phyloP scores from a whole-genome alignment of 805 yeast genomes.

The Teunomyces gatunensis region DNA sequence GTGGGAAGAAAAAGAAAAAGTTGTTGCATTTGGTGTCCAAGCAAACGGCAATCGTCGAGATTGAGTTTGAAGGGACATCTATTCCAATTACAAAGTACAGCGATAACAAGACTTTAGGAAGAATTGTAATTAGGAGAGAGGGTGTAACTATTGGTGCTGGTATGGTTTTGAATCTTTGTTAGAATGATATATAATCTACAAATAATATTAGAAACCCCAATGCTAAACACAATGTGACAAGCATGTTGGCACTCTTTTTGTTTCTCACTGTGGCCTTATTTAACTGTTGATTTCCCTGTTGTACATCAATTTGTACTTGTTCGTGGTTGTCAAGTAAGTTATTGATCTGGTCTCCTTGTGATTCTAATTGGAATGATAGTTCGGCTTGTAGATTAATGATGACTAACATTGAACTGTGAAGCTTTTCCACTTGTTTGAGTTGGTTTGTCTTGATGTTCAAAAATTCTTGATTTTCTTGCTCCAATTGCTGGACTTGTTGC shows the following conservation, averaged over 20 bases:
- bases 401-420: conserved; percentile 65
- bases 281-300: conserved; percentile 68
- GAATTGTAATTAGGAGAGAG: conserved; percentile 67
- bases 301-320: conserved; percentile 61
- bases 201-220: conserved; percentile 57
- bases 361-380: conserved; percentile 64
- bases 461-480: conserved; percentile 57
- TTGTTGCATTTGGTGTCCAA: conserved; percentile 56
- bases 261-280: conserved; percentile 66
- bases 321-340: conserved; percentile 64
- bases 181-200: conserved; percentile 44
- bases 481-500: conserved; percentile 57
- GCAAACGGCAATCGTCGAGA: conserved; percentile 56
- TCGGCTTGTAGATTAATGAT: conserved; percentile 74
- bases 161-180: conserved; percentile 26
- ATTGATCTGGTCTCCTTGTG: conserved; percentile 70
- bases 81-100: conserved; percentile 52
- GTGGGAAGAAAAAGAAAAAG: conserved; percentile 22
- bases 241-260: conserved; percentile 53
- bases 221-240: conserved; percentile 53
- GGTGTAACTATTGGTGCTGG: conserved; percentile 73
- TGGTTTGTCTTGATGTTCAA: conserved; percentile 58
- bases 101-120: conserved; percentile 53
- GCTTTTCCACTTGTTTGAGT: conserved; percentile 54
- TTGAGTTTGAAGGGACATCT: conserved; percentile 47